Evolutionary conservation across 148 eudicot genomes (phyloP), one percentile per base, ranked within the genome.

Genomic region (Heliamphora exappendiculata): DNA sequence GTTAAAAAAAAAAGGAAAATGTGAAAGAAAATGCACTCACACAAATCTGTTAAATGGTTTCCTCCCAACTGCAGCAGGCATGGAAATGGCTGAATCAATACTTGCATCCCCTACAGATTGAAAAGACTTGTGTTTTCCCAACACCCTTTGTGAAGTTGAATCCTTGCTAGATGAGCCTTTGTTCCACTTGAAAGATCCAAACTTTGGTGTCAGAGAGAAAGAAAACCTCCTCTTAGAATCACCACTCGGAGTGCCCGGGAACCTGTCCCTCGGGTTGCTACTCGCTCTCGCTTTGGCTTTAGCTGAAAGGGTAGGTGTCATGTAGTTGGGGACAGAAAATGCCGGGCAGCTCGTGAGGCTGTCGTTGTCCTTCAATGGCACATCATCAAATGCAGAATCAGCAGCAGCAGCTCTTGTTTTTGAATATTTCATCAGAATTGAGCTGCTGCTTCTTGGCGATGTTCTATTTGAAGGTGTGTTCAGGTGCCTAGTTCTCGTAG

Each of bases 11-110:
- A 5, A 44, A 36, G 33, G 24, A 47, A 39, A 65, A 66, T n/a
- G 39, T 12, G 63, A 26, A 53, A 78, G 13, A 73, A 84, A 78
- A 80, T 62, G 24, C 22, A 81, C 75, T 93, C 94, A 93, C 88
- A 80, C 98, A 70, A 87, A 94, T 78, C 97, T 84, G 88, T 96
- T 93, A 85, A 96, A 96, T 51, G 99, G 97, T 81, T 82, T 96
- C 84, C 93, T 89, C 59, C 99, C 98, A 77, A 87, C 79, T 14
- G 81, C 73, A 57, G 89, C 91, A 45, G 99, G 98, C 98, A 89
- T 91, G 39, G 98, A 94, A 75, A 78, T 81, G 9, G 93, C 67
- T 17, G 98, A 94, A 86, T 90, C 97, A 53, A 88, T 84, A 77
- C 98, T 94, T 83, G 76, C 33, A 81, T 90, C 86, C 54, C 85